Base-by-base conservation (phyloP, 1,284 basidiomycete genomes). In the Tilletia indica region DNA sequence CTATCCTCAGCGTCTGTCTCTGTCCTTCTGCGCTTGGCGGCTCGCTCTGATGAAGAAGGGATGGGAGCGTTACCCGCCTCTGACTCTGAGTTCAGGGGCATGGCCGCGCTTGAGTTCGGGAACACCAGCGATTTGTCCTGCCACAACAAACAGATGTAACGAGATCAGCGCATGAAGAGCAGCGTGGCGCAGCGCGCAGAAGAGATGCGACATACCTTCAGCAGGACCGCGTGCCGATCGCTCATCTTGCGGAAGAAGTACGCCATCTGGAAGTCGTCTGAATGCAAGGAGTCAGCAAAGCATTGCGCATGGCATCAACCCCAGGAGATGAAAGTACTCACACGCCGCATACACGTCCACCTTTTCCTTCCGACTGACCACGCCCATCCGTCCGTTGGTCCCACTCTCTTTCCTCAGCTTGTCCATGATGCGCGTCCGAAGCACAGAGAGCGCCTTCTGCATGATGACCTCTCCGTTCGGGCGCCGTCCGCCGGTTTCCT, bases 201-300 rank as follows among this genome's bases (percentile, higher is more conserved):
- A 45, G 42, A 14, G 3, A 19, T 25, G 25, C 3, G 16, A 39
- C 61, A 1, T 31, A 80, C 83, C 74, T 85, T 85, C 72, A 85
- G 76, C 31, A 86, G 71, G 6, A 86, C 85, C 19, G 82, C 83
- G 68, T 86, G 85, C 21, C 80, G 72, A 54, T 82, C 76, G n/a
- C 73, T 74, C 67, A 81, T 77, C 51, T 77, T 74, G 19, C 83
- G 78, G 73, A 86, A 86, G 73, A 84, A 86, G 76, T 83, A 86
- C 2, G 84, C 82, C 71, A 85, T 78, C 34, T 82, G 81, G 61
- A 80, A 85, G 70, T 80, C 80, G 75, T 80, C 70, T 6, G 69
- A 0, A 64, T 36, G 47, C 4, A 21, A 64, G 4, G 14, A 21
- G 25, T 42, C 8, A 36, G 61, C 36, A 39, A 38, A 11, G 34